Conservation (phyloP, 345 rosid genomes). For the Heritiera fomes region DNA sequence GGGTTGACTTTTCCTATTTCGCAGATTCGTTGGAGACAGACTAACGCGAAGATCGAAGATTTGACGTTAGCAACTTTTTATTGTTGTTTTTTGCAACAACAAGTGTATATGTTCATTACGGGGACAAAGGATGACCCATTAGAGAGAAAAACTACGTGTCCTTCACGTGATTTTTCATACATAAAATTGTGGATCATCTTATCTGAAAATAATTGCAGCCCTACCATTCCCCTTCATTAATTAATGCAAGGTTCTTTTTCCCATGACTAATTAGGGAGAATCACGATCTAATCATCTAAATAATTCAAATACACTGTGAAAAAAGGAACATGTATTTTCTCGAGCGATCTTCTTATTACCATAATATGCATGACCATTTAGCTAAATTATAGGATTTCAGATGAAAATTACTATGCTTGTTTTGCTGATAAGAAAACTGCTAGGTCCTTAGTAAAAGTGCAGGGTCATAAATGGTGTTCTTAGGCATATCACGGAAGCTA, state of each 20-base stretch:
- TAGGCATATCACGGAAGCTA: background rate
- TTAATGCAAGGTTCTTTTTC: background rate
- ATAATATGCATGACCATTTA: too few relatives aligned
- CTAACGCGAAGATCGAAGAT: too few relatives aligned
- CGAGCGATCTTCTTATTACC: too few relatives aligned
- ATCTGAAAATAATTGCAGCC: conserved; percentile 14
- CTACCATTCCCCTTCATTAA: conserved; percentile 15
- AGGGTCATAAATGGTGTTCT: background rate
- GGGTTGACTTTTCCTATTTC: too few relatives aligned
- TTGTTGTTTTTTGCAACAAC: too few relatives aligned
- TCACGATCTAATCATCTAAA: background rate
- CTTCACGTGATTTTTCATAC: background rate
- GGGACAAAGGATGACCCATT: conserved; percentile 9
- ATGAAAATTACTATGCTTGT: background rate
- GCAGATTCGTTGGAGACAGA: too few relatives aligned
- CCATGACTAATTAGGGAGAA: conserved; percentile 3
- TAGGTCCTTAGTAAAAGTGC: background rate
- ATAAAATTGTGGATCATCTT: conserved; percentile 10
- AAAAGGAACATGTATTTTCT: background rate
- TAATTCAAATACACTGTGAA: background rate
- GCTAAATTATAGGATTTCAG: background rate
- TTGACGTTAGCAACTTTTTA: too few relatives aligned
- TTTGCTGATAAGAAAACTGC: background rate
- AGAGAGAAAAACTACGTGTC: background rate
- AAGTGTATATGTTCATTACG: background rate